Conservation (phyloP, 805 yeast species). For the Hanseniaspora hatyaiensis region DNA sequence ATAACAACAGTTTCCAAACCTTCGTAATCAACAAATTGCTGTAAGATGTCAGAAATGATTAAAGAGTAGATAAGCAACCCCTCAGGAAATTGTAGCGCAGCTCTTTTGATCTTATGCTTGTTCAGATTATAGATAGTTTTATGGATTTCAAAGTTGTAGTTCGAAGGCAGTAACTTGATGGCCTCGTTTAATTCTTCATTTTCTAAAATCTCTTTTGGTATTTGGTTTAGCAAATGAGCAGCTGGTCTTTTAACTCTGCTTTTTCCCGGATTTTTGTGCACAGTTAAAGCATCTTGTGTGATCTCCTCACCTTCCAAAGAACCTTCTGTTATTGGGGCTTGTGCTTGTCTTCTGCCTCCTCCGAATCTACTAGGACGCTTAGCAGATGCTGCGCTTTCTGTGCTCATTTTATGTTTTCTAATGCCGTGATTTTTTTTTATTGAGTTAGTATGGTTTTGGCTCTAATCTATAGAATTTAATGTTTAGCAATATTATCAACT, state of each 20-base stretch:
- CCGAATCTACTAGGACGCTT: conserved; percentile 40
- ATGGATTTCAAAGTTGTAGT: conserved; percentile 91
- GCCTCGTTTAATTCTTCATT: conserved; percentile 80
- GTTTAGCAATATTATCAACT: no score
- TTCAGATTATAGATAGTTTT: conserved; percentile 89
- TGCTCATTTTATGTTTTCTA: not conserved
- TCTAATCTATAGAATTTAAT: no score
- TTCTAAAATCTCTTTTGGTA: conserved; percentile 72
- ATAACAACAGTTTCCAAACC: conserved; percentile 73
- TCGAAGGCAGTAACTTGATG: conserved; percentile 67
- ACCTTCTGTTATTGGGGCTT: conserved; percentile 17
- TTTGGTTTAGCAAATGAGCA: conserved; percentile 47
- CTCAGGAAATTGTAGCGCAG: conserved; percentile 95
- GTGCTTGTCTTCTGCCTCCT: conserved; percentile 36
- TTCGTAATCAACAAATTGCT: conserved; percentile 58
- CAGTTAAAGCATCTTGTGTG: conserved; percentile 21
- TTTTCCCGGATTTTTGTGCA: not conserved
- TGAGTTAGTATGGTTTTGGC: no score
- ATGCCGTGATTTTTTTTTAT: not conserved
- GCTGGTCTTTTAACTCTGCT: conserved; percentile 41
- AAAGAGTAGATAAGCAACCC: conserved; percentile 82
- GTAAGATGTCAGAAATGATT: conserved; percentile 80
- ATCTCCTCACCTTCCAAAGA: conserved; percentile 24
- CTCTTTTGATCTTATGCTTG: conserved; percentile 62
- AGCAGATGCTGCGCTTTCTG: conserved; percentile 20